phyloP scores from a whole-genome alignment of 2,329 filamentous ascomycete genomes.

The Dryadomyces quercus-mongolicae region DNA sequence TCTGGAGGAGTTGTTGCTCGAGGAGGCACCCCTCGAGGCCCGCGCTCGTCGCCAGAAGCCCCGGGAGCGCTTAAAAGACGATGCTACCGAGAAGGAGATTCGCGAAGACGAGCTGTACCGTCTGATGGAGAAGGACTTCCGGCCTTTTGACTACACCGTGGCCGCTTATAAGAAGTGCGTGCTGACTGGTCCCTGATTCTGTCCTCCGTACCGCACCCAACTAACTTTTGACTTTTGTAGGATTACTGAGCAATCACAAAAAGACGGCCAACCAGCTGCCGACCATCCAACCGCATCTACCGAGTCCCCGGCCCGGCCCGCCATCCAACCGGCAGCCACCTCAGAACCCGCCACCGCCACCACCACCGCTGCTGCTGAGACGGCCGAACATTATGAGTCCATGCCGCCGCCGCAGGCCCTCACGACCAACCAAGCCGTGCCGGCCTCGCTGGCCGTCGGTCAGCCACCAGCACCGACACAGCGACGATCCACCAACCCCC shows the following conservation, averaged over 20 bases:
- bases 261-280: background rate
- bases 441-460: slow-evolving; percentile 13
- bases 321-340: background rate
- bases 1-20: slow-evolving; percentile 80
- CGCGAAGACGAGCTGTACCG: slow-evolving; percentile 86
- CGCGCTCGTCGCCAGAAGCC: slow-evolving; percentile 88
- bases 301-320: background rate
- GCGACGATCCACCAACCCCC: slow-evolving; percentile 1
- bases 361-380: background rate
- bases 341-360: background rate
- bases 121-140: slow-evolving; percentile 89
- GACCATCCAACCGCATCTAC: background rate
- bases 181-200: background rate
- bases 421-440: slow-evolving; percentile 37
- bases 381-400: background rate
- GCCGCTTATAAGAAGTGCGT: slow-evolving; percentile 64
- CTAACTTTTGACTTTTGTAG: background rate
- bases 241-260: slow-evolving; percentile 16
- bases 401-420: slow-evolving; percentile 28
- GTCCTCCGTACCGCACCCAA: no score
- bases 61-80: slow-evolving; percentile 78
- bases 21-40: slow-evolving; percentile 90
- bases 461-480: slow-evolving; percentile 14
- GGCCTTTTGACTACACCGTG: slow-evolving; percentile 88
- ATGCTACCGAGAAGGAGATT: slow-evolving; percentile 91